phyloP scores from a whole-genome alignment of 2,329 filamentous ascomycete species.

The Calonectria fujianensis region DNA sequence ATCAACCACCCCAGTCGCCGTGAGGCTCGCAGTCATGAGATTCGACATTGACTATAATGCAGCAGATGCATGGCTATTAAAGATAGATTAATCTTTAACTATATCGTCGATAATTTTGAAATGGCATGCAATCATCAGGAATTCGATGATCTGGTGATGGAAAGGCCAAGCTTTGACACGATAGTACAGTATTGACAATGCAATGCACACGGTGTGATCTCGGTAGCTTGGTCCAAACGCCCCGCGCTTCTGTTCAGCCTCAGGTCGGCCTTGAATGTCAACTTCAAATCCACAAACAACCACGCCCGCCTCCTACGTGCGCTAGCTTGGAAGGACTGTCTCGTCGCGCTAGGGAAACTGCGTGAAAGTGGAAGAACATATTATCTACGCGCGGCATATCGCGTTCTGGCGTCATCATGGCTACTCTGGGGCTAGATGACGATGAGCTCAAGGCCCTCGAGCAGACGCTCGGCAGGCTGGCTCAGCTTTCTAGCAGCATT shows the following conservation, averaged over 20 bases:
- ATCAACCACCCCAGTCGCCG: too few relatives aligned
- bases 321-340: neutral
- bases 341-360: neutral
- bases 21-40: neutral
- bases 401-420: slow-evolving; percentile 55
- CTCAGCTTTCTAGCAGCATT: slow-evolving; percentile 81
- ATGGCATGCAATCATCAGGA: too few relatives aligned
- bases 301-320: neutral
- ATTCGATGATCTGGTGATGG: neutral
- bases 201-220: neutral
- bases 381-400: neutral
- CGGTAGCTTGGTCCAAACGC: slow-evolving; percentile 17
- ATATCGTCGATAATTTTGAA: too few relatives aligned
- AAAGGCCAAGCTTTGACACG: neutral
- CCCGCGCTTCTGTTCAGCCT: neutral
- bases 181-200: neutral
- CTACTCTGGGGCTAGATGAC: slow-evolving; percentile 69
- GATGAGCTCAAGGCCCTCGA: slow-evolving; percentile 82
- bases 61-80: neutral
- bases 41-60: neutral
- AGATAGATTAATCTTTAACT: too few relatives aligned
- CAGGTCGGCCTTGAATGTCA: neutral
- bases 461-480: slow-evolving; percentile 80
- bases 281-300: slow-evolving; percentile 11
- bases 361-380: neutral